phyloP scores from a whole-genome alignment of 2,329 filamentous ascomycete species.

The Fusarium sororula region DNA sequence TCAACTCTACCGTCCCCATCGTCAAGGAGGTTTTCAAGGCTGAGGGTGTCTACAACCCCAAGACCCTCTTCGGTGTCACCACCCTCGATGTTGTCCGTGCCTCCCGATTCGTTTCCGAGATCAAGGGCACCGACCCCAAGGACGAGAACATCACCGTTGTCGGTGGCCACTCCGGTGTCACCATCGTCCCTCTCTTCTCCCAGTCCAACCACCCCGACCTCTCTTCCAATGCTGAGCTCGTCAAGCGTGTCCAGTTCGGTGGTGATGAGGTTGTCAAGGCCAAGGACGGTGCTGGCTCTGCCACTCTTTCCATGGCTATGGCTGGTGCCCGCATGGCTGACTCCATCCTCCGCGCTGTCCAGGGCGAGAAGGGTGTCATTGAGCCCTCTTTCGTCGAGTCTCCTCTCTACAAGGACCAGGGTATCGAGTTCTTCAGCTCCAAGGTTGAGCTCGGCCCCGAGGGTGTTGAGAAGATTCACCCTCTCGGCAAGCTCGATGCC shows the following conservation, averaged over 20 bases:
- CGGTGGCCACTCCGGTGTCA: constrained; percentile 96
- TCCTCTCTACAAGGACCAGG: constrained; percentile 98
- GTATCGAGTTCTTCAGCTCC: constrained; percentile 96
- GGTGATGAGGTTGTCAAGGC: constrained; percentile 99
- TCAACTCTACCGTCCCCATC: constrained; percentile 99
- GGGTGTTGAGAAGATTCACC: constrained; percentile 93
- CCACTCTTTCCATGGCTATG: constrained; percentile 99
- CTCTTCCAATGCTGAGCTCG: constrained; percentile 78
- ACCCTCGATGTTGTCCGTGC: constrained; percentile 98
- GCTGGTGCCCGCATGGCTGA: constrained; percentile 87
- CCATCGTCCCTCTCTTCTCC: constrained; percentile 97
- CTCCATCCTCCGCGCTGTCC: constrained; percentile 88
- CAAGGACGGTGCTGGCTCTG: constrained; percentile 97
- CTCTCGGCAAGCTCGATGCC: constrained; percentile 84
- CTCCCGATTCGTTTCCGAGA: constrained; percentile 94
- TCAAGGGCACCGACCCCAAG: constrained; percentile 89
- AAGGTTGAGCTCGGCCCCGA: constrained; percentile 95
- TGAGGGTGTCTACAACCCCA: constrained; percentile 96
- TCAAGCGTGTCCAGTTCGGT: constrained; percentile 97
- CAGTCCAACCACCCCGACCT: constrained; percentile 91
- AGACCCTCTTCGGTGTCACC: constrained; percentile 98
- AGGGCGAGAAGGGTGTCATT: constrained; percentile 93
- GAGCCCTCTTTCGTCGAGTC: constrained; percentile 98
- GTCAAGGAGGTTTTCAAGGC: constrained; percentile 96
- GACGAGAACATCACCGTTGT: constrained; percentile 96